phyloP scores from a whole-genome alignment of 768 basidiomycete species.

The Trametes cinnabarina region DNA sequence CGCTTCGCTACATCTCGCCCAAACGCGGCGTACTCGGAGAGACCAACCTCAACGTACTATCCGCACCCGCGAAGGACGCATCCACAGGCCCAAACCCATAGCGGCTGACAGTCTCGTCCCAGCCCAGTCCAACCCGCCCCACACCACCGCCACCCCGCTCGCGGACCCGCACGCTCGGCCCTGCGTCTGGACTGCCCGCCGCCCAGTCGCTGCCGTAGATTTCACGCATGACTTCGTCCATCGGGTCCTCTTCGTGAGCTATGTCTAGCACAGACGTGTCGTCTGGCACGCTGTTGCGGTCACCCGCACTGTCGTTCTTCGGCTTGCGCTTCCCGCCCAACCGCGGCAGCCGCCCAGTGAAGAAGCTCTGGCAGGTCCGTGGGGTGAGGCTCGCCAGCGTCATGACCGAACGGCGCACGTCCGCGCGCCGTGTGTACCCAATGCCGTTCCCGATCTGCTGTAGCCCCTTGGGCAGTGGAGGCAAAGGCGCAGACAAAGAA shows the following conservation, averaged over 20 bases:
- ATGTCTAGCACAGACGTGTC: not conserved
- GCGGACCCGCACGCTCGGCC: conserved; percentile 1
- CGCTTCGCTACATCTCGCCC: not conserved
- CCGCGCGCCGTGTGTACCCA: conserved; percentile 24
- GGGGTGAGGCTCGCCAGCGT: conserved; percentile 19
- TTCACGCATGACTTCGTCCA: conserved; percentile 30
- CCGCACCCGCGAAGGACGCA: conserved; percentile 17
- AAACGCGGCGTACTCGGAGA: conserved; percentile 17
- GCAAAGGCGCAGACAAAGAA: conserved; percentile 28
- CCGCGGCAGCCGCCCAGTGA: conserved; percentile 1
- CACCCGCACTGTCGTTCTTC: not conserved
- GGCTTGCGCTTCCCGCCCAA: conserved; percentile 8
- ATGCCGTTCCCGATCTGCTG: conserved; percentile 36
- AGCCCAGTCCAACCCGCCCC: conserved; percentile 7
- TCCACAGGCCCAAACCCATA: conserved; percentile 8
- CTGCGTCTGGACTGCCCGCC: conserved; percentile 5
- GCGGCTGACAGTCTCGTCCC: conserved; percentile 4
- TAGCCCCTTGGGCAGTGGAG: conserved; percentile 37
- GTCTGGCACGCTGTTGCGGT: not conserved
- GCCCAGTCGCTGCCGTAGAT: conserved; percentile 27
- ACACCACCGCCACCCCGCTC: not conserved
- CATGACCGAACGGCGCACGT: conserved; percentile 12
- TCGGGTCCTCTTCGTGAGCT: conserved; percentile 19
- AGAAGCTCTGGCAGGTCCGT: conserved; percentile 22
- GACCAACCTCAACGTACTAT: conserved; percentile 22